A percentile compares a stretch with the other conserved stretches of the same genome.
Conservation (phyloP, 441 rosid genomes). For the Rhodomyrtus psidioides region DNA sequence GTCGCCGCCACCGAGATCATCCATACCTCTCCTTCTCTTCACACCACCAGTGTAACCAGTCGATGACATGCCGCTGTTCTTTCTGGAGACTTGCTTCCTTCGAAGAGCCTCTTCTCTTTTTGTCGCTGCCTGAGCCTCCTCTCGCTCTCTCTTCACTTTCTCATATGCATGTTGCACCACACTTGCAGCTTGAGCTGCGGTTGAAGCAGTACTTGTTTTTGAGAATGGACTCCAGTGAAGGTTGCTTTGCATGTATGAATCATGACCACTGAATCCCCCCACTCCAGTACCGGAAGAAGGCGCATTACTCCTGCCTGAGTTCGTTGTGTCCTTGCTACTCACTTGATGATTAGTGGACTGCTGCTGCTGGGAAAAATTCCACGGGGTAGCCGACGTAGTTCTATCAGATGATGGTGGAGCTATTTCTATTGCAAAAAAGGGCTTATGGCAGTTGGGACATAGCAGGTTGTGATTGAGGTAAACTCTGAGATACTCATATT, state of each 20-base stretch:
- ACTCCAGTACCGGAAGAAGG: conserved; percentile 9
- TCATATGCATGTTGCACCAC: conserved; percentile 63
- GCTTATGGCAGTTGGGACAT: conserved; percentile 67
- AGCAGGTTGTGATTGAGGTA: conserved; percentile 72
- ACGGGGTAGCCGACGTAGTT: conserved; percentile 23
- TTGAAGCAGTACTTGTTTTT: conserved; percentile 27
- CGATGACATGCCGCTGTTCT: conserved; percentile 20
- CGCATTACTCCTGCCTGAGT: conserved; percentile 22
- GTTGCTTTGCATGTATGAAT: conserved; percentile 21
- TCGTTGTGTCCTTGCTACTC: conserved; percentile 17
- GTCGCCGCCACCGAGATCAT: conserved; percentile 14
- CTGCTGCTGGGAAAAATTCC: conserved; percentile 46
- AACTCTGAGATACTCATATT: conserved; percentile 65
- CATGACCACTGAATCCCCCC: conserved; percentile 10
- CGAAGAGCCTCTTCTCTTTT: conserved; percentile 31
- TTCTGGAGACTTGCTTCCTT: conserved; percentile 36
- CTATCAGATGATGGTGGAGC: conserved; percentile 52
- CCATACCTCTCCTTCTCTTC: conserved; percentile 31
- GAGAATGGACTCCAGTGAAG: conserved; percentile 50
- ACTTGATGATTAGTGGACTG: conserved; percentile 33
- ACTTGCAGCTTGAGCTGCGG: conserved; percentile 47
- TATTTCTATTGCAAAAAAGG: conserved; percentile 63
- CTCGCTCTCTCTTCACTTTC: conserved; percentile 42
- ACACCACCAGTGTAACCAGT: conserved; percentile 17
- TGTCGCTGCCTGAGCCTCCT: conserved; percentile 42